These are phyloP conservation scores for Coniella vitis DNA, from an alignment of 2,329 filamentous ascomycete genomes.

Conservation along the genomic window DNA sequence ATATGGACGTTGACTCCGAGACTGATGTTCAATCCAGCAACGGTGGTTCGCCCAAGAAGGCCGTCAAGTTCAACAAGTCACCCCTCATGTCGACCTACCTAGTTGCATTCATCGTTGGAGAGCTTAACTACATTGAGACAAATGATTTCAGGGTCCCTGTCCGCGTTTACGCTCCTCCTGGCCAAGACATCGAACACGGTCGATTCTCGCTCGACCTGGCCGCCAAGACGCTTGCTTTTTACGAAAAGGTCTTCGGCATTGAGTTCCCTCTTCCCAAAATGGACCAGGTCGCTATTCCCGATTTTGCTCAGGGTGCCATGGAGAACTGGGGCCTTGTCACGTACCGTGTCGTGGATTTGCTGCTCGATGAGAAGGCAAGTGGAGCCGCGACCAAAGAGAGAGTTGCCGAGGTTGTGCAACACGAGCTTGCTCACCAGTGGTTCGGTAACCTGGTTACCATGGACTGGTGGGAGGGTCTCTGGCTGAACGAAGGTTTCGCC, in stretches of 20 bases:
- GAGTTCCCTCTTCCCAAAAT: constrained; percentile 86
- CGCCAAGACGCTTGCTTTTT: constrained; percentile 84
- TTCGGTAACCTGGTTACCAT: constrained; percentile 88
- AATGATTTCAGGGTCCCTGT: constrained; percentile 87
- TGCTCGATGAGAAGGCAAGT: constrained; percentile 87
- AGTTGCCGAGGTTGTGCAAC: constrained; percentile 91
- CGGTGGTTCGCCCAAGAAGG: constrained; percentile 63
- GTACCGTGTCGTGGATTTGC: constrained; percentile 84
- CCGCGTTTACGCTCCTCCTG: constrained; percentile 87
- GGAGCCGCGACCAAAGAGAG: constrained; percentile 86
- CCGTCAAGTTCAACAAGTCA: constrained; percentile 85
- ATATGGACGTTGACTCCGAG: constrained; percentile 89
- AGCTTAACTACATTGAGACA: constrained; percentile 90
- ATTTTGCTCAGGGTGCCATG: constrained; percentile 94
- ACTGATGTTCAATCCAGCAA: constrained; percentile 61
- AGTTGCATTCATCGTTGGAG: constrained; percentile 86
- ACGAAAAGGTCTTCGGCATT: constrained; percentile 89
- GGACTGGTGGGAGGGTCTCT: constrained; percentile 90
- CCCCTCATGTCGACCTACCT: constrained; percentile 96
- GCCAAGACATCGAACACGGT: constrained; percentile 84
- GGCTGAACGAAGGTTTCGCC: constrained; percentile 87
- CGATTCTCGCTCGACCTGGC: constrained; percentile 86
- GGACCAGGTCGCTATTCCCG: constrained; percentile 94
- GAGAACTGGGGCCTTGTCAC: constrained; percentile 98
- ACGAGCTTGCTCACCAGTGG: constrained; percentile 92